Conservation (phyloP, 129 eudicot genomes). For the Escallonia rubra region DNA sequence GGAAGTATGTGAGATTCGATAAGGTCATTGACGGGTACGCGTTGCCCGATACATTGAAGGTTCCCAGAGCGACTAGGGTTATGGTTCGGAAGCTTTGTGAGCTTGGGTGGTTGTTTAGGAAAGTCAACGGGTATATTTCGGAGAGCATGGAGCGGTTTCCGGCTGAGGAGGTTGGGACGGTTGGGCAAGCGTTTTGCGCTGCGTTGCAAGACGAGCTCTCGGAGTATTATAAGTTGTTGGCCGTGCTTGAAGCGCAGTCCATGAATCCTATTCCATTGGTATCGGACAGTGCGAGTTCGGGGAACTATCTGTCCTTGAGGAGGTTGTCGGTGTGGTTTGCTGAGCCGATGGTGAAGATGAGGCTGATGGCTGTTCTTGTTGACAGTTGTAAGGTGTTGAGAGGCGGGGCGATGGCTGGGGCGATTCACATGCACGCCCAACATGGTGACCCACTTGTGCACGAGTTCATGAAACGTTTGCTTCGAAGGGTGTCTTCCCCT, state of each 20-base stretch:
- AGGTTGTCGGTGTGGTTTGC: slow-evolving; percentile 93
- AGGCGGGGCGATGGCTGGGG: slow-evolving; percentile 99
- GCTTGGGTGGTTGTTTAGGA: slow-evolving; percentile 91
- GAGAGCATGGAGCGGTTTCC: slow-evolving; percentile 68
- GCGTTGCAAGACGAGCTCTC: slow-evolving; percentile 94
- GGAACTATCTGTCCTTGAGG: slow-evolving; percentile 81
- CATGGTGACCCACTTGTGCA: slow-evolving; percentile 97
- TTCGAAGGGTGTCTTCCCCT: slow-evolving; percentile 91
- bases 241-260: slow-evolving; percentile 80
- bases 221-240: slow-evolving; percentile 82
- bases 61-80: slow-evolving; percentile 56
- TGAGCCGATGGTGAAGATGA: slow-evolving; percentile 93
- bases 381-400: slow-evolving; percentile 76
- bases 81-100: slow-evolving; percentile 78
- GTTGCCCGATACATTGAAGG: slow-evolving; percentile 51
- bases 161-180: slow-evolving; percentile 87
- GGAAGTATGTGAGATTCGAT: slow-evolving; percentile 71
- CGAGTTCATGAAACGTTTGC: slow-evolving; percentile 83
- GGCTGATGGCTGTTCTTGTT: slow-evolving; percentile 91
- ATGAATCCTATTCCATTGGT: slow-evolving; percentile 87
- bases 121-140: slow-evolving; percentile 71
- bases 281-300: slow-evolving; percentile 59
- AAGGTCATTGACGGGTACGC: slow-evolving; percentile 57
- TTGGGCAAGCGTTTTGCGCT: slow-evolving; percentile 96
- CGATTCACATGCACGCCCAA: slow-evolving; percentile 95